Percentiles rank a stretch among this genome's conserved stretches.
Evolutionary conservation across 345 rosid genomes (phyloP).

Genomic region (Pistacia integerrima): DNA sequence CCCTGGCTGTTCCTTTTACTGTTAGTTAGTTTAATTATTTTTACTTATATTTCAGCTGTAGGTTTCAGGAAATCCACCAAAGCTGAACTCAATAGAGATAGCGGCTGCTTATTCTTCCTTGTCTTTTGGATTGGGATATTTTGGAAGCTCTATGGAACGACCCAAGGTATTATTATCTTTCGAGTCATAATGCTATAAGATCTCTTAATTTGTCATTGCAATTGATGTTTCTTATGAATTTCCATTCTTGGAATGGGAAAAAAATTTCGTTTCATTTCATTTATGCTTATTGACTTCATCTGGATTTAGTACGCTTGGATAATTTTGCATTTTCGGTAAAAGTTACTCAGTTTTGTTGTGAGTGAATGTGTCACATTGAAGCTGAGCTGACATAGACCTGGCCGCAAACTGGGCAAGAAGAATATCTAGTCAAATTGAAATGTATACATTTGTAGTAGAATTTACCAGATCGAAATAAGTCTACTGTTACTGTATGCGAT

Average conservation of each 20-base stretch:
- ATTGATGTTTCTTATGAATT: not conserved
- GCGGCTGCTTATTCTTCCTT: conserved; percentile 81
- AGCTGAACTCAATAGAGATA: conserved; percentile 79
- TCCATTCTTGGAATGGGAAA: not conserved
- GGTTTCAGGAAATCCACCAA: conserved; percentile 51
- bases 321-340: not conserved
- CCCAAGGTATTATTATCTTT: conserved; percentile 66
- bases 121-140: conserved; percentile 91
- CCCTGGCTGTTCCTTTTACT: conserved; percentile 7
- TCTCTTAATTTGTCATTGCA: too few species aligned
- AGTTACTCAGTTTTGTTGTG: not conserved
- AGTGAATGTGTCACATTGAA: not conserved
- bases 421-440: not conserved
- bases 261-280: not conserved
- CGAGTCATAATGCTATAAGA: not conserved
- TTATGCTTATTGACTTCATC: not conserved
- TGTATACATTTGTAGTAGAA: not conserved
- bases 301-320: not conserved
- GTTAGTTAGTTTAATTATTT: not conserved
- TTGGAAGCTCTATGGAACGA: conserved; percentile 74
- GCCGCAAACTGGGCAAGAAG: not conserved
- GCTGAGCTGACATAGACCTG: not conserved
- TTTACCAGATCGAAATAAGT: not conserved
- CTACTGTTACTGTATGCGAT: not conserved
- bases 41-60: conserved; percentile 23